phyloP scores from a whole-genome alignment of 768 basidiomycete species.

The Tricholoma sp. region DNA sequence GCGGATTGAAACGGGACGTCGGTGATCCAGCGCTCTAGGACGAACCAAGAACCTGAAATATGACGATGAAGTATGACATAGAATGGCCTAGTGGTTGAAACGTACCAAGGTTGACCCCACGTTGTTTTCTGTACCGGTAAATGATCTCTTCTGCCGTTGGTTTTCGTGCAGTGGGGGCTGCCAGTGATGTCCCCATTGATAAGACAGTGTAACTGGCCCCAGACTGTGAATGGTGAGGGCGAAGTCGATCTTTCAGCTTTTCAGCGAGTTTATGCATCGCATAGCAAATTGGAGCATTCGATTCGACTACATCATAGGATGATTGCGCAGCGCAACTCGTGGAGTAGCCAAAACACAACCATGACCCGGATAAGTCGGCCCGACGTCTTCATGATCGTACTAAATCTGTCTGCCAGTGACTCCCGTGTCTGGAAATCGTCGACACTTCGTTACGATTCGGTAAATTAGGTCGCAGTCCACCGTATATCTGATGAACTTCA shows the following conservation, averaged over 20 bases:
- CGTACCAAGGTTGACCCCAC: constrained; percentile 80
- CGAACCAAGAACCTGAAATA: constrained; percentile 67
- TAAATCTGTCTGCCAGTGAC: no score
- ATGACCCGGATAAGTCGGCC: no score
- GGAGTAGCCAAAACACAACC: no score
- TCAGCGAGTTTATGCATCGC: neutral
- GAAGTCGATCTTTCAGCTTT: neutral
- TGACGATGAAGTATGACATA: neutral
- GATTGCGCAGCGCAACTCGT: no score
- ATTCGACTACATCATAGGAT: no score
- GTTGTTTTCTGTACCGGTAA: constrained; percentile 63
- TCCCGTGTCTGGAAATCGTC: no score
- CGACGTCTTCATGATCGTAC: no score
- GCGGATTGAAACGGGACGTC: constrained; percentile 54
- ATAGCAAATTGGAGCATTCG: no score
- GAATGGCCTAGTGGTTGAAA: constrained; percentile 4
- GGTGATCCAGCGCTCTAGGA: constrained; percentile 73
- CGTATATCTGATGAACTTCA: no score
- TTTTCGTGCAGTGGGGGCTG: neutral
- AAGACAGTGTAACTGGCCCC: neutral
- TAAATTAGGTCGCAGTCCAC: no score
- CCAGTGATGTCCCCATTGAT: no score
- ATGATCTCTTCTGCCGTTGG: constrained; percentile 3
- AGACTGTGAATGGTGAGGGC: neutral
- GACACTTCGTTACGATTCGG: no score